These are phyloP conservation scores for Aethionema arabicum DNA, from an alignment of 345 rosid genomes.

Conservation along the genomic window DNA sequence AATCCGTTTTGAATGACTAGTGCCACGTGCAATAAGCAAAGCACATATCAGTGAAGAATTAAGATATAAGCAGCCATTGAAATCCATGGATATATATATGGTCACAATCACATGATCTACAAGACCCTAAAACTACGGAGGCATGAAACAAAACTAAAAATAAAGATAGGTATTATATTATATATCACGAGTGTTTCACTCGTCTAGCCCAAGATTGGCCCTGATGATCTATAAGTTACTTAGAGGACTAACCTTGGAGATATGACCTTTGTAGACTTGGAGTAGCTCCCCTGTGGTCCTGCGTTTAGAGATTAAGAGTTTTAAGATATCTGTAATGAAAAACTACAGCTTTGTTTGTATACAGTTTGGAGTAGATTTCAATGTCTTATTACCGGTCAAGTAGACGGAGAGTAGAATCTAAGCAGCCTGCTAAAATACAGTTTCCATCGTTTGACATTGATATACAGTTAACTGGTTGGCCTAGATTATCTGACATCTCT, in stretches of 20 bases:
- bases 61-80: conserved; percentile 3
- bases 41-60: conserved; percentile 19
- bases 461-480: conserved; percentile 94
- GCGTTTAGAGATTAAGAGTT: conserved; percentile 27
- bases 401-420: conserved; percentile 84
- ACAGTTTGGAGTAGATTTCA: neutral
- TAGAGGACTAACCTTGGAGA: conserved; percentile 68
- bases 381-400: conserved; percentile 60
- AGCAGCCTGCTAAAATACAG: conserved; percentile 84
- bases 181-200: no score
- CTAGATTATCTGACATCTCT: conserved; percentile 84
- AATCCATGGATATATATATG: neutral
- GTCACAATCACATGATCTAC: neutral
- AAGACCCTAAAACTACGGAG: no score
- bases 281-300: conserved; percentile 81
- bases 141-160: no score
- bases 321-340: neutral
- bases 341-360: no score
- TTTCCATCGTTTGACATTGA: conserved; percentile 88
- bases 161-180: no score
- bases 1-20: conserved; percentile 92
- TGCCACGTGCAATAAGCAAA: conserved; percentile 5
- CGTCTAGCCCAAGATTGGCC: neutral
- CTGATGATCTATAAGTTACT: neutral
- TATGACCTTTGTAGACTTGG: conserved; percentile 92